Percentiles rank a stretch among this genome's conserved stretches.
These are phyloP conservation scores for Myriosclerotinia scirpicola DNA, from an alignment of 2,329 filamentous ascomycete species.

Conservation along the genomic window DNA sequence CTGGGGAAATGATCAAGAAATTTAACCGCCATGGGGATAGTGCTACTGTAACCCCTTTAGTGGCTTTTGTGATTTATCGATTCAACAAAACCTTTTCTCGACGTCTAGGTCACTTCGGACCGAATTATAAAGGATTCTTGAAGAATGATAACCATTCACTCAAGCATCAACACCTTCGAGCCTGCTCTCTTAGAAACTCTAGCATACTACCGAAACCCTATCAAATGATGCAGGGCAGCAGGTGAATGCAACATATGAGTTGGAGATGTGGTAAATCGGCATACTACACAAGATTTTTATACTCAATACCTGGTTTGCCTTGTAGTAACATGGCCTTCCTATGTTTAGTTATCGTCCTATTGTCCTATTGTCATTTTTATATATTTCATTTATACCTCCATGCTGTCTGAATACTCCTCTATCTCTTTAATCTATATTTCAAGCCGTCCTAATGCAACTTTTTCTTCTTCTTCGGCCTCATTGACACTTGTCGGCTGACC, in stretches of 20 bases:
- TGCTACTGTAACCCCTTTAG: background rate
- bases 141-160: background rate
- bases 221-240: constrained; percentile 2
- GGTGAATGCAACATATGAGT: background rate
- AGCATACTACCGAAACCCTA: background rate
- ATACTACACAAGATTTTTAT: background rate
- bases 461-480: background rate
- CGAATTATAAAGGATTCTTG: background rate
- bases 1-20: constrained; percentile 17
- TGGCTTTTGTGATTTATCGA: background rate
- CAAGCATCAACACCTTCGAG: background rate
- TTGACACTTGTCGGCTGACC: background rate
- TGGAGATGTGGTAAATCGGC: background rate
- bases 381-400: background rate
- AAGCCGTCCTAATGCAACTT: background rate
- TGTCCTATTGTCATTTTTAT: background rate
- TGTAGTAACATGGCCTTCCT: background rate
- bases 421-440: background rate
- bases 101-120: constrained; percentile 5
- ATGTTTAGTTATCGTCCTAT: background rate
- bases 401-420: background rate
- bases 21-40: constrained; percentile 1
- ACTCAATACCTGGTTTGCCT: background rate
- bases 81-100: background rate
- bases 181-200: background rate